Conservation (phyloP, 345 rosid species). For the Gossypium thurberi region DNA sequence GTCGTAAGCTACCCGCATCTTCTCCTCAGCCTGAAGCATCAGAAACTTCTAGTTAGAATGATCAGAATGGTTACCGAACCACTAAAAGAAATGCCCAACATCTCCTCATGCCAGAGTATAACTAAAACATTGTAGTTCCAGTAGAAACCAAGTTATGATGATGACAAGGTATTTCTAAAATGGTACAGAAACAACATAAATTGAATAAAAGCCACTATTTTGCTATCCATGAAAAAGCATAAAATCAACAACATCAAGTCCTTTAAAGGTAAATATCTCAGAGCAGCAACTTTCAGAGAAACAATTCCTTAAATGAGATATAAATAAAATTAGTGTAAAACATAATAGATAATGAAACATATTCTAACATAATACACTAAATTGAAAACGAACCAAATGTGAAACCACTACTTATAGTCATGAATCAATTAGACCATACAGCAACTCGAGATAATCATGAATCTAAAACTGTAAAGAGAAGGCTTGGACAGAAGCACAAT, state of each 20-base stretch:
- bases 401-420: not conserved
- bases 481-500: not conserved
- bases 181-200: not conserved
- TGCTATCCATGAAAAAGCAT: not conserved
- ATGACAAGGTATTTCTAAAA: not conserved
- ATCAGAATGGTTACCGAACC: not conserved
- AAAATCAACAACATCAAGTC: not conserved
- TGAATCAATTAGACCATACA: not conserved
- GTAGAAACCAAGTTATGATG: not conserved
- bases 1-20: conserved; percentile 73
- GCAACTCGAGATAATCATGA: not conserved
- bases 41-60: not conserved
- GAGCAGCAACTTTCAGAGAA: not conserved
- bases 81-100: not conserved
- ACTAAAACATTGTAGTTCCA: not conserved
- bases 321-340: not conserved
- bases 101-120: not conserved
- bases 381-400: not conserved
- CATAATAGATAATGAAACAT: not conserved
- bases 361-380: not conserved
- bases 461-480: not conserved
- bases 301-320: not conserved
- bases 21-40: conserved; percentile 70
- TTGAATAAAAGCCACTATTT: not conserved
- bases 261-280: not conserved